Conservation (phyloP, 2,329 filamentous ascomycete species). For the Arthrobotrys megalospora region DNA sequence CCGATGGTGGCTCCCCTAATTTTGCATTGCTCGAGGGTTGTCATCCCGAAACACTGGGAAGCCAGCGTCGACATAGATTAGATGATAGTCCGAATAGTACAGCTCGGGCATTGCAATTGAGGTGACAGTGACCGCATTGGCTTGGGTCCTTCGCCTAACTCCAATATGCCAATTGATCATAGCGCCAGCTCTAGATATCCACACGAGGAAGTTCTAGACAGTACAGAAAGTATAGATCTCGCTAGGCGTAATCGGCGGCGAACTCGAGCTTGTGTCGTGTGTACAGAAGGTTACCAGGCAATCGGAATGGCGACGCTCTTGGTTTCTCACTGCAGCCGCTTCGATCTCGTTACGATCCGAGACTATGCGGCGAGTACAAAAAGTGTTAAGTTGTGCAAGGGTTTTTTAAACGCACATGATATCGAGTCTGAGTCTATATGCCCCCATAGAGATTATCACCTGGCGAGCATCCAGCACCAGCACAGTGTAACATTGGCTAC, state of each 20-base stretch:
- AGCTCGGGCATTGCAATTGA: not conserved
- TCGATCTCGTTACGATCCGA: constrained; percentile 28
- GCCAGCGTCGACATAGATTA: not conserved
- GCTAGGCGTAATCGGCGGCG: constrained; percentile 28
- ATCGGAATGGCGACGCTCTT: constrained; percentile 7
- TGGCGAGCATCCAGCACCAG: constrained; percentile 25
- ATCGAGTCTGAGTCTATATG: constrained; percentile 18
- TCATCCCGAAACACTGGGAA: constrained; percentile 12
- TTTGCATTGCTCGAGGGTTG: not conserved
- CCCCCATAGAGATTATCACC: constrained; percentile 25
- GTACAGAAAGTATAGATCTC: constrained; percentile 12
- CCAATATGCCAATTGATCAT: not conserved
- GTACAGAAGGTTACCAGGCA: not conserved
- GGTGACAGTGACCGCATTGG: constrained; percentile 4
- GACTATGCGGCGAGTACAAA: constrained; percentile 36
- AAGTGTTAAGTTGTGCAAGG: constrained; percentile 2
- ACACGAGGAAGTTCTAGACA: not conserved
- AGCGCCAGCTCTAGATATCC: not conserved
- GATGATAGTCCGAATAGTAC: not conserved
- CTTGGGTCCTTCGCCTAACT: not conserved
- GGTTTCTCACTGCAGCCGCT: not conserved
- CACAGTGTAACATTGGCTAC: constrained; percentile 30
- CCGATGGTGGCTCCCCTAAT: not conserved
- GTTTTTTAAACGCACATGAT: constrained; percentile 30
- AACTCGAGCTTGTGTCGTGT: constrained; percentile 2